Conservation (phyloP, 139 green algal genomes). For the Tetradesmus obliquus region DNA sequence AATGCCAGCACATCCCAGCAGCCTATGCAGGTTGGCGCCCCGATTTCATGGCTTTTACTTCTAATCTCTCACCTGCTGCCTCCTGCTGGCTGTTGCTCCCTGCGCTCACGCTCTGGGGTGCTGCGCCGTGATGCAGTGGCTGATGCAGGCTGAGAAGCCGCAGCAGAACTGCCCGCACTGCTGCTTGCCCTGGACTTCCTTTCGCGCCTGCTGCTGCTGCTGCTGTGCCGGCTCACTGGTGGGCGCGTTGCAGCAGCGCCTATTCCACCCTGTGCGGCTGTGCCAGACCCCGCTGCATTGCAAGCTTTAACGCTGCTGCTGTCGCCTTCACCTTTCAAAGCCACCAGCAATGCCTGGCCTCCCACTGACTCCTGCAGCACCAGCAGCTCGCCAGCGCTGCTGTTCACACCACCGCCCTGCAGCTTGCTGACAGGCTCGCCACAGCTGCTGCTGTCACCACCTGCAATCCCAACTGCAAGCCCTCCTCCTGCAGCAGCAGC, state of each 20-base stretch:
- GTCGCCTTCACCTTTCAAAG: background rate
- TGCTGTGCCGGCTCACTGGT: background rate
- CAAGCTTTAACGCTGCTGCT: background rate
- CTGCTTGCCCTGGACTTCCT: background rate
- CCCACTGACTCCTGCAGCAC: background rate
- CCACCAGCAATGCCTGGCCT: background rate
- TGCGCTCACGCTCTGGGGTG: background rate
- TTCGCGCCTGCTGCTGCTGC: background rate
- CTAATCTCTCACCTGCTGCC: background rate
- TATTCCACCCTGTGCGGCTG: background rate
- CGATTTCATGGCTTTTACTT: no score
- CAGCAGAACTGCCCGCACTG: background rate
- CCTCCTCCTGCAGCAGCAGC: background rate
- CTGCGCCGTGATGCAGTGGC: background rate
- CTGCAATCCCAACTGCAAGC: background rate
- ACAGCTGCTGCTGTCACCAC: background rate
- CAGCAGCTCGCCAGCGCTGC: background rate
- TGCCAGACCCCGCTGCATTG: background rate
- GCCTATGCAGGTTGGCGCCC: no score
- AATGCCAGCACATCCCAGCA: background rate
- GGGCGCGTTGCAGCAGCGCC: background rate
- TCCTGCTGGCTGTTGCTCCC: background rate
- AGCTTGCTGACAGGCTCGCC: background rate
- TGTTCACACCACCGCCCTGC: background rate
- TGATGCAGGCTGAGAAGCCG: background rate